Percentiles rank a stretch among this genome's conserved stretches.
Evolutionary conservation across 2,329 filamentous ascomycete species (phyloP).

Genomic region (Thielaviopsis populi): DNA sequence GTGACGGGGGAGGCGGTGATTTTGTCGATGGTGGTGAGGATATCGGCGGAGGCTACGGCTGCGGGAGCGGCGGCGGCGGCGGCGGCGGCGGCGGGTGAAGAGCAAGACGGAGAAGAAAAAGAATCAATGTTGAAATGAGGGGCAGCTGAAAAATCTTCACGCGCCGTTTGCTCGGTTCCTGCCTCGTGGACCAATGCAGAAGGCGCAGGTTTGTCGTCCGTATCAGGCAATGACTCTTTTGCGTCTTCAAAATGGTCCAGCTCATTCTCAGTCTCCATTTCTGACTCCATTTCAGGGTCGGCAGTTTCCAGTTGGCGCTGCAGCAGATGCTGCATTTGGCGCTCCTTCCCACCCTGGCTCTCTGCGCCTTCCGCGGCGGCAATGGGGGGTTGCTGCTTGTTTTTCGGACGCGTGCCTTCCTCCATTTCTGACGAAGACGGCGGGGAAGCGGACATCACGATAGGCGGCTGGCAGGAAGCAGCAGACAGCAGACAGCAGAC

Average conservation of each 20-base stretch:
- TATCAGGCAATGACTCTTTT: constrained; percentile 11
- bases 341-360: neutral
- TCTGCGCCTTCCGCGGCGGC: neutral
- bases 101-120: neutral
- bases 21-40: neutral
- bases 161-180: neutral
- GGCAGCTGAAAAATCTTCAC: neutral
- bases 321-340: neutral
- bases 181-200: neutral
- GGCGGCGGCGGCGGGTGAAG: neutral
- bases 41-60: neutral
- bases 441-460: neutral
- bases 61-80: neutral
- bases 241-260: constrained; percentile 10
- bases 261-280: constrained; percentile 5
- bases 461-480: neutral
- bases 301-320: neutral
- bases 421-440: neutral
- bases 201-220: neutral
- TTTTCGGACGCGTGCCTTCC: neutral
- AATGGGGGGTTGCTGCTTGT: neutral
- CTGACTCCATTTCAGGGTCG: neutral
- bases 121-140: neutral
- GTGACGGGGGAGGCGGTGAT: neutral
- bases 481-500: no score